A percentile compares a stretch with the other conserved stretches of the same genome.
These are phyloP conservation scores for Fraxinus sp. DNA, from an alignment of 305 asterid genomes.

Conservation along the genomic window DNA sequence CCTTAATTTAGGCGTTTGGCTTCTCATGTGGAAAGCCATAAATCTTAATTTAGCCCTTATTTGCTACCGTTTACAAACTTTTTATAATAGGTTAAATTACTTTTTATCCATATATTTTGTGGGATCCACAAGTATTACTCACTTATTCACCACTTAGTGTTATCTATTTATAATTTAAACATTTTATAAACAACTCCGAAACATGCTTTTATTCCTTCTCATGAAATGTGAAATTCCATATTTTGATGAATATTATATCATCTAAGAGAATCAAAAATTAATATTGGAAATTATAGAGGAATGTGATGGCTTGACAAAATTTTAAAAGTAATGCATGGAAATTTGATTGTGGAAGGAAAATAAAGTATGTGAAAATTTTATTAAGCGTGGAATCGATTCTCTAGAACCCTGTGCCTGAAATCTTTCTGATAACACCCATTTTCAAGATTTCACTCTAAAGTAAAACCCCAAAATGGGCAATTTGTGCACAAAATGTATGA, in stretches of 20 bases:
- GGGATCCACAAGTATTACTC: background rate
- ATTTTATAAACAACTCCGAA: background rate
- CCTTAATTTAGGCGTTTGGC: background rate
- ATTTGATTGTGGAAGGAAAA: background rate
- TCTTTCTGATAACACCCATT: background rate
- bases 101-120: no score
- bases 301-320: background rate
- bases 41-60: background rate
- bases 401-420: background rate
- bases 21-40: background rate
- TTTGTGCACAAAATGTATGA: background rate
- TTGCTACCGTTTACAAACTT: background rate
- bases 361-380: background rate
- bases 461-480: background rate
- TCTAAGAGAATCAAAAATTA: background rate
- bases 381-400: background rate
- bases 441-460: background rate
- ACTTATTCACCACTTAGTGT: no score
- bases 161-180: no score
- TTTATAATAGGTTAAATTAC: background rate
- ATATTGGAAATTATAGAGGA: background rate
- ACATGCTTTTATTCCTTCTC: background rate
- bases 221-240: background rate
- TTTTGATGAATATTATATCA: background rate
- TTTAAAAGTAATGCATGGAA: background rate